A percentile compares a stretch with the other conserved stretches of the same genome.
These are phyloP conservation scores for Chrysanthemum makinoi DNA, from an alignment of 129 eudicot genomes.

Conservation along the genomic window DNA sequence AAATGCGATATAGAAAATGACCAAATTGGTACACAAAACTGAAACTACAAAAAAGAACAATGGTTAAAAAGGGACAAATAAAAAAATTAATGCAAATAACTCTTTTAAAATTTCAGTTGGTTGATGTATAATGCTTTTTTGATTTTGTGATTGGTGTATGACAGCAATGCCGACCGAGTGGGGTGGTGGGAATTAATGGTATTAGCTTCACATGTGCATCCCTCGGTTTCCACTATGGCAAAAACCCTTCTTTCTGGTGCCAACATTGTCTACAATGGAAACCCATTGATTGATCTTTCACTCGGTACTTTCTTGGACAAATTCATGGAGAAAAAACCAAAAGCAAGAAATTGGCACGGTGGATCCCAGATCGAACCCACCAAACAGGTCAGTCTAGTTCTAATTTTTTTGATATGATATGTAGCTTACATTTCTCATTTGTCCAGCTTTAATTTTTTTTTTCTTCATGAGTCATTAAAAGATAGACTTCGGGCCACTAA, in stretches of 20 bases:
- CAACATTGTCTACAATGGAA: constrained; percentile 85
- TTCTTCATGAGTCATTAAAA: no score
- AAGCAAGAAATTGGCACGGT: constrained; percentile 90
- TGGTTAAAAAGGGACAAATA: no score
- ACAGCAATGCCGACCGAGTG: constrained; percentile 87
- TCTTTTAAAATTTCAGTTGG: not conserved
- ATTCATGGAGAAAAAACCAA: constrained; percentile 98
- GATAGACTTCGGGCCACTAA: no score
- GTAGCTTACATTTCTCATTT: not conserved
- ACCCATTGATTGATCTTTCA: constrained; percentile 82
- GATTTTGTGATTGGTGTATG: constrained; percentile 20
- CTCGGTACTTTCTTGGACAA: constrained; percentile 85
- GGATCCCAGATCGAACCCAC: constrained; percentile 93
- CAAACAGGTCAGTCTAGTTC: constrained; percentile 58
- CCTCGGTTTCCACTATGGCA: constrained; percentile 97
- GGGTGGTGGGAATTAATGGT: constrained; percentile 98
- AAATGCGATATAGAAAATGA: no score
- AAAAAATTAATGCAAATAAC: no score
- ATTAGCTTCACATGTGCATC: constrained; percentile 82
- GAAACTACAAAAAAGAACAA: no score
- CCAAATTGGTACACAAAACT: no score
- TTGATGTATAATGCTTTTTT: constrained; percentile 7
- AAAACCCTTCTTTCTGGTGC: constrained; percentile 92
- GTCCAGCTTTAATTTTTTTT: no score
- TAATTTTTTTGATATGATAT: not conserved